These are phyloP conservation scores for Houttuynia cordata DNA, from an alignment of 164 flowering plant species.

Conservation along the genomic window DNA sequence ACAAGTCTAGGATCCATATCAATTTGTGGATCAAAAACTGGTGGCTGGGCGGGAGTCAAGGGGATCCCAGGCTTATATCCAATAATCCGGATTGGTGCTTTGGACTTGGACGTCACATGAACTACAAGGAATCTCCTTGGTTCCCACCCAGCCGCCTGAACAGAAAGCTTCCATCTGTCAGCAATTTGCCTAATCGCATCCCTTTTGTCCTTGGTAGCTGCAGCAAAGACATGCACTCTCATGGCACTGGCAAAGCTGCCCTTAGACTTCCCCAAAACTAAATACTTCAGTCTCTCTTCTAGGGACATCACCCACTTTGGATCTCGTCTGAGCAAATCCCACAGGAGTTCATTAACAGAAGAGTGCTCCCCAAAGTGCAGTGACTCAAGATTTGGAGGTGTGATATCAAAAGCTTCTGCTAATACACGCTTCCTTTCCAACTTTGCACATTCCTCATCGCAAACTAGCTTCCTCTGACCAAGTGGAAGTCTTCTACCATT, in stretches of 20 bases:
- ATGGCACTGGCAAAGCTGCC: constrained; percentile 29
- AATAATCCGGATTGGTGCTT: constrained; percentile 63
- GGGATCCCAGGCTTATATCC: constrained; percentile 43
- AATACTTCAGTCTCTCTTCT: constrained; percentile 80
- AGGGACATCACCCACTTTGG: constrained; percentile 85
- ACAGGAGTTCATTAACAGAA: constrained; percentile 41
- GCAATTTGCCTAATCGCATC: constrained; percentile 84
- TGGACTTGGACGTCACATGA: constrained; percentile 79
- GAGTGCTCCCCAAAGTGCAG: constrained; percentile 79
- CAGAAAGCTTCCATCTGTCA: constrained; percentile 87
- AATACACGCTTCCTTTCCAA: constrained; percentile 78
- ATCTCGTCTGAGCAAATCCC: constrained; percentile 71
- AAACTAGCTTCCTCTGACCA: constrained; percentile 76
- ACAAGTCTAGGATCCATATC: constrained; percentile 99
- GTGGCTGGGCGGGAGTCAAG: constrained; percentile 27
- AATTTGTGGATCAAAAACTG: constrained; percentile 58
- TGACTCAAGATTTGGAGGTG: constrained; percentile 57
- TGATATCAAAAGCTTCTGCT: constrained; percentile 87
- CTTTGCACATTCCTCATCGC: constrained; percentile 87
- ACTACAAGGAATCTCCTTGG: constrained; percentile 74
- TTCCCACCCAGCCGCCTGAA: constrained; percentile 89
- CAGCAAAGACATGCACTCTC: constrained; percentile 79
- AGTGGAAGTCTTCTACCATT: constrained; percentile 55
- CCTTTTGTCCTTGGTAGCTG: constrained; percentile 77
- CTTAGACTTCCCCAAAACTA: constrained; percentile 68